Percentiles rank a stretch among this genome's conserved stretches.
Conservation (phyloP, 202 grass and related monocot species). For the Setaria viridis region DNA sequence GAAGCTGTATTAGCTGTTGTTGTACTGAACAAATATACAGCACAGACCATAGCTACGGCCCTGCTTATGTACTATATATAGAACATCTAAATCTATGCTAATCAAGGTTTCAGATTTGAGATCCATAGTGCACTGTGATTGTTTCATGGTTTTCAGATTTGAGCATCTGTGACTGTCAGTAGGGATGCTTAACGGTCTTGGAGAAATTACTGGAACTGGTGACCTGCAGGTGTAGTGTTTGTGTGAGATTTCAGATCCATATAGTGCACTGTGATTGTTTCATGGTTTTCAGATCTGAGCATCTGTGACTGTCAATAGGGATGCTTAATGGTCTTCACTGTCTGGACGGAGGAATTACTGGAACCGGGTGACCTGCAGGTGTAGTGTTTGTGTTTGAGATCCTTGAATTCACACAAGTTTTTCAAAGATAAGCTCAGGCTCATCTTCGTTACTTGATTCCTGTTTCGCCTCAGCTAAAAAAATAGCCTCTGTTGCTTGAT, state of each 20-base stretch:
- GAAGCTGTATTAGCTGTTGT: neutral
- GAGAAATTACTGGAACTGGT: neutral
- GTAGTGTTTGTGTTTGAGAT: neutral
- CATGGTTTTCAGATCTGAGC: conserved; percentile 1
- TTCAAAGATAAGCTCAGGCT: neutral
- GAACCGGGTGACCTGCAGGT: neutral
- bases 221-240: too few species aligned
- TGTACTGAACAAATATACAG: conserved; percentile 21
- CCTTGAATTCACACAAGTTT: neutral
- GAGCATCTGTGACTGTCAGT: neutral
- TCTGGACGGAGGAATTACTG: neutral
- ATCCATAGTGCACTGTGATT: neutral
- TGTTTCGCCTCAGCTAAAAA: neutral
- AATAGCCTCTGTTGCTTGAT: neutral
- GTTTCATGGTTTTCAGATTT: neutral
- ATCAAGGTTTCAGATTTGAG: neutral
- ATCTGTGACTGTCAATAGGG: neutral
- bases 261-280: too few species aligned
- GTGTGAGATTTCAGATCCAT: neutral
- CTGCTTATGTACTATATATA: neutral
- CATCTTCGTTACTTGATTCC: neutral
- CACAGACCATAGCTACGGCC: neutral
- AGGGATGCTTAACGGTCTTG: neutral
- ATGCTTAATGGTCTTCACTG: neutral
- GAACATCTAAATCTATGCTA: neutral